phyloP scores from a whole-genome alignment of 169 alveolate species.

The Cryptosporidium felis region DNA sequence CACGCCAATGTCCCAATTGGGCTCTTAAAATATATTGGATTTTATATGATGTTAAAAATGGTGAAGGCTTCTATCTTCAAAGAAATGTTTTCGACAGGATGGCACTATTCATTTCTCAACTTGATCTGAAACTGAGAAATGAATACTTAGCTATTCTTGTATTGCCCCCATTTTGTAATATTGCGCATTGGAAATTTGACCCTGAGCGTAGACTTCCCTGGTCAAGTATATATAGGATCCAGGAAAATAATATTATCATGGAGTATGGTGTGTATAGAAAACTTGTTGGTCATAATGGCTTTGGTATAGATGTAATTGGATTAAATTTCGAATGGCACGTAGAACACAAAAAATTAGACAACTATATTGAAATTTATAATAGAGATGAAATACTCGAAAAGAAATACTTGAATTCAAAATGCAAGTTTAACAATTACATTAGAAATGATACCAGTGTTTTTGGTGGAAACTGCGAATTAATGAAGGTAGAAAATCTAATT shows the following conservation, averaged over 20 bases:
- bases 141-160: not conserved
- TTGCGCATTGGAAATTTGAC: constrained; percentile 51
- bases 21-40: constrained; percentile 1
- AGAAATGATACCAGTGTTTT: not conserved
- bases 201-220: constrained; percentile 27
- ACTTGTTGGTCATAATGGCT: not conserved
- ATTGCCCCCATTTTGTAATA: constrained; percentile 52
- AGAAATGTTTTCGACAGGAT: constrained; percentile 47
- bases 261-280: constrained; percentile 12
- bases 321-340: constrained; percentile 32
- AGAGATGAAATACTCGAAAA: not conserved
- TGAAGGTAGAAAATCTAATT: not conserved
- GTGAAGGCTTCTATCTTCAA: constrained; percentile 66
- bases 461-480: constrained; percentile 20
- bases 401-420: not conserved
- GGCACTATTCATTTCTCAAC: not conserved
- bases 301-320: not conserved
- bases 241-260: not conserved
- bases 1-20: constrained; percentile 61
- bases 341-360: not conserved
- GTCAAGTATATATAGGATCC: constrained; percentile 24
- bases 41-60: constrained; percentile 47
- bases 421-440: not conserved
- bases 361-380: not conserved
- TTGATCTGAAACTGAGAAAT: not conserved